Conservation (phyloP, 805 yeast species). For the Hanseniaspora vineae region DNA sequence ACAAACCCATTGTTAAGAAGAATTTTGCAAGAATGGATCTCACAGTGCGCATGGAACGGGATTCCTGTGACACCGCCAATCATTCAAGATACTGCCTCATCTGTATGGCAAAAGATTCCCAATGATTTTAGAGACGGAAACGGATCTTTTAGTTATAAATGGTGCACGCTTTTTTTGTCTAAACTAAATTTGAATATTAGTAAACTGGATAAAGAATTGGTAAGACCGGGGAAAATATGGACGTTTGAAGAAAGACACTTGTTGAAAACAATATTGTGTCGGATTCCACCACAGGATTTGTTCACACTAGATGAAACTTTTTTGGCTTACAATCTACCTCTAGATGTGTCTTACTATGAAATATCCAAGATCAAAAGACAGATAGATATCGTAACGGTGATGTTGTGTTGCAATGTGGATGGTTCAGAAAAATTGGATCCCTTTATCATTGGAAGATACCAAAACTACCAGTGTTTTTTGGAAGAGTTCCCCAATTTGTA, state of each 20-base stretch:
- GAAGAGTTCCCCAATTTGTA: constrained; percentile 18
- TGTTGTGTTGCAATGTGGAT: constrained; percentile 50
- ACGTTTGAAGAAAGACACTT: constrained; percentile 41
- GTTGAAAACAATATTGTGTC: constrained; percentile 32
- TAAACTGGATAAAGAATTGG: constrained; percentile 32
- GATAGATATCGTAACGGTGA: constrained; percentile 36
- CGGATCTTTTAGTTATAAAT: constrained; percentile 51
- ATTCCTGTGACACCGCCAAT: constrained; percentile 54
- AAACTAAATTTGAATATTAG: constrained; percentile 39
- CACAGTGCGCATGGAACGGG: constrained; percentile 54
- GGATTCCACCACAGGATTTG: constrained; percentile 37
- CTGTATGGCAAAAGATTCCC: constrained; percentile 52
- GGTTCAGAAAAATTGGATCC: constrained; percentile 54
- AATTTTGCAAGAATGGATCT: constrained; percentile 57
- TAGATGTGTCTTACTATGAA: constrained; percentile 41
- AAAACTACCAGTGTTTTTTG: constrained; percentile 31
- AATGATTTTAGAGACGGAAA: constrained; percentile 42
- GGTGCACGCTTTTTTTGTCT: constrained; percentile 33
- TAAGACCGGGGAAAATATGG: constrained; percentile 44
- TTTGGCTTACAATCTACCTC: constrained; percentile 44
- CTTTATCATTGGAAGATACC: constrained; percentile 45
- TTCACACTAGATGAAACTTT: constrained; percentile 52
- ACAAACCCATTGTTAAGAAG: constrained; percentile 40
- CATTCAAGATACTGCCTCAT: constrained; percentile 47
- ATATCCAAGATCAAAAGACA: constrained; percentile 23